Conservation (phyloP, 2,329 filamentous ascomycete species). For the Huntiella decipiens region DNA sequence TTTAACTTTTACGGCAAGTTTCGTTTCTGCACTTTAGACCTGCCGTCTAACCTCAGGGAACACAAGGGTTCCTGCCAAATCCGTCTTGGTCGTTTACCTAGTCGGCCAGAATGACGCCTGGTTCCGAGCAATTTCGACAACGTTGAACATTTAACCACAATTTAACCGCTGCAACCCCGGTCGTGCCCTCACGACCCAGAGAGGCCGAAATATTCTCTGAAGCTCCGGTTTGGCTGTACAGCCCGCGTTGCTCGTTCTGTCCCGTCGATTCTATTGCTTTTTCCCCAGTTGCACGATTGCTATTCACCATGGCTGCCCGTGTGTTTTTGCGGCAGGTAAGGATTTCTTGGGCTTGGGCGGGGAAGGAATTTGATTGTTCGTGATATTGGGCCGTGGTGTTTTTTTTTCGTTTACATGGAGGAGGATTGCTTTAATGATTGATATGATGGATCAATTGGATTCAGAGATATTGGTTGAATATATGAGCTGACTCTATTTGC, state of each 20-base stretch:
- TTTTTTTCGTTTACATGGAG: constrained; percentile 15
- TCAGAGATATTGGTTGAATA: too few species aligned
- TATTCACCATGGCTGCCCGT: constrained; percentile 38
- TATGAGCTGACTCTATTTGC: constrained; percentile 3
- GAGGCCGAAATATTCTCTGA: constrained; percentile 11
- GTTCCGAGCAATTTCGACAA: too few species aligned
- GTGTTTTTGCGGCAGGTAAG: constrained; percentile 38
- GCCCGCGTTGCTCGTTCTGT: constrained; percentile 5
- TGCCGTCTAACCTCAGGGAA: too few species aligned
- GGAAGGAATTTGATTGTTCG: neutral
- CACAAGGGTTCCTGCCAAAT: too few species aligned
- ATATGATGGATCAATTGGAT: too few species aligned
- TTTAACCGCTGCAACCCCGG: constrained; percentile 8
- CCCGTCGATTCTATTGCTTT: constrained; percentile 3
- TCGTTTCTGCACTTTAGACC: too few species aligned
- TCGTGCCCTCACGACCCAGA: constrained; percentile 7
- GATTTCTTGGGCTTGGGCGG: neutral
- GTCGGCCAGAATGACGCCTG: too few species aligned
- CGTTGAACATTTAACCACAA: constrained; percentile 1
- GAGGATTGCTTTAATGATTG: too few species aligned
- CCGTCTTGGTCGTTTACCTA: too few species aligned
- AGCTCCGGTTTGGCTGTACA: constrained; percentile 1
- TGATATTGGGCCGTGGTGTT: neutral
- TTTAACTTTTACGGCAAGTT: too few species aligned
- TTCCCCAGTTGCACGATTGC: neutral